Base-by-base conservation (phyloP, 164 flowering plant species). In the Nelumbo lutea region DNA sequence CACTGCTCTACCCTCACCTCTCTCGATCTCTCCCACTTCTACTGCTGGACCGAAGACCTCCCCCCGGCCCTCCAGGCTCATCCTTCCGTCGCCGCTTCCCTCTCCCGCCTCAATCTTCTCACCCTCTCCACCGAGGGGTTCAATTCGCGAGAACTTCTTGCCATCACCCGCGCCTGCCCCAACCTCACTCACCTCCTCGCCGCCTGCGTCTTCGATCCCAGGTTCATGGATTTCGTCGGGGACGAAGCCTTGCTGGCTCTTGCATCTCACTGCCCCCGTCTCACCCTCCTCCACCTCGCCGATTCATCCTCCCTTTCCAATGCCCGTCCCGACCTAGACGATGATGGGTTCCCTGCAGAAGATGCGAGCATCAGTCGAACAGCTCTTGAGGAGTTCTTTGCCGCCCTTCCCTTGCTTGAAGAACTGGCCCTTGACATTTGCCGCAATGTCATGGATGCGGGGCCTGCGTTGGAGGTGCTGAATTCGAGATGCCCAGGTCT, bases 11-110 rank as follows among this genome's bases (percentile, higher is more conserved):
- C 52, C 0, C 77, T 96, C 1, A 4, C 72, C 1, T 70, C 81
- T 0, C 83, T 93, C 5, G 97, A 93, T 69, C 81, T 90, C 14
- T 91, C 97, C 4, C 63, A 64, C 9, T 96, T 93, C 72, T 93
- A 96, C 67, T 87, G 80, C 84, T 96, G 92, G 91, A 84, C 95
- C 1, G 95, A 96, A 44, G 99, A 96, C 65, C 70, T 93, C 11
- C 87, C 93, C 1, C 81, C 83, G 1, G 89, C 82, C 0, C 82
- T 96, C 6, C 67, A 75, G 15, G 75, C 81, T 0, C 62, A 80
- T 45, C 84, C 87, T 0, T 15, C 47, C 3, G 73, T 74, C 0
- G 78, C 87, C 2, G n/a, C 70, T n/a, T 67, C 71, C 13, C 76
- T 90, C 9, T 59, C 83, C 1, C 52, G 69, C 11, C 71, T 93